Evolutionary conservation across 2,329 filamentous ascomycete species (phyloP).

Genomic region (Penicillium sp.): DNA sequence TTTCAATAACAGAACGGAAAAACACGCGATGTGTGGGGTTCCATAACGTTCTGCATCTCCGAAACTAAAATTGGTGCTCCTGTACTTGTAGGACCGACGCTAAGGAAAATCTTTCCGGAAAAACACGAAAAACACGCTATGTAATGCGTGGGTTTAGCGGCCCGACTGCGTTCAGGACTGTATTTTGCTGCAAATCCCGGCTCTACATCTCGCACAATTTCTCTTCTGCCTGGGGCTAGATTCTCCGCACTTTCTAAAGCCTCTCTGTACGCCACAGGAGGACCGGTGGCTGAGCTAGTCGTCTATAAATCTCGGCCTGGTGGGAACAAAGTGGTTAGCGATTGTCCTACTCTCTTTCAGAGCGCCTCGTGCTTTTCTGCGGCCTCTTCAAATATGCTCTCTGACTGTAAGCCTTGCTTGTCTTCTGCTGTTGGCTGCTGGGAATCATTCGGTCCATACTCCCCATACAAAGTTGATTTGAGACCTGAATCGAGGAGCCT

Average conservation of each 20-base stretch:
- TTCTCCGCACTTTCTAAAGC: constrained; percentile 13
- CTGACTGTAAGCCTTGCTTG: constrained; percentile 12
- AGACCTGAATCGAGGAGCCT: constrained; percentile 1
- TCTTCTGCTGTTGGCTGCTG: constrained; percentile 7
- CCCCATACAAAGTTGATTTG: constrained; percentile 3
- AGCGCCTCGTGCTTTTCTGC: not conserved
- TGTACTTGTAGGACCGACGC: constrained; percentile 1
- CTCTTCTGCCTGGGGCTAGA: not conserved
- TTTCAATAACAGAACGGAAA: not conserved
- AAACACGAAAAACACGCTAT: not conserved
- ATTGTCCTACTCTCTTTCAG: not conserved
- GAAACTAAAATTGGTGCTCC: not conserved
- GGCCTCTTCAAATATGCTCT: constrained; percentile 9
- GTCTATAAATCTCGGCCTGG: constrained; percentile 16
- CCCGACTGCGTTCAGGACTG: not conserved
- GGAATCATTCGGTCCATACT: constrained; percentile 1
- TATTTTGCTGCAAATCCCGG: not conserved
- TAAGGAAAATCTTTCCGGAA: constrained; percentile 4
- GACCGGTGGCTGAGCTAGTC: constrained; percentile 7
- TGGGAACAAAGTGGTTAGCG: constrained; percentile 6
- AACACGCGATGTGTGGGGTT: not conserved
- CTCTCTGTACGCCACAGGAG: constrained; percentile 8
- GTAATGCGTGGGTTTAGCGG: constrained; percentile 14
- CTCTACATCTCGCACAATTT: not conserved
- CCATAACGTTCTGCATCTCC: not conserved